A percentile compares a stretch with the other conserved stretches of the same genome.
Conservation (phyloP, 208 protist species). For the Wallacemonas sp. region DNA sequence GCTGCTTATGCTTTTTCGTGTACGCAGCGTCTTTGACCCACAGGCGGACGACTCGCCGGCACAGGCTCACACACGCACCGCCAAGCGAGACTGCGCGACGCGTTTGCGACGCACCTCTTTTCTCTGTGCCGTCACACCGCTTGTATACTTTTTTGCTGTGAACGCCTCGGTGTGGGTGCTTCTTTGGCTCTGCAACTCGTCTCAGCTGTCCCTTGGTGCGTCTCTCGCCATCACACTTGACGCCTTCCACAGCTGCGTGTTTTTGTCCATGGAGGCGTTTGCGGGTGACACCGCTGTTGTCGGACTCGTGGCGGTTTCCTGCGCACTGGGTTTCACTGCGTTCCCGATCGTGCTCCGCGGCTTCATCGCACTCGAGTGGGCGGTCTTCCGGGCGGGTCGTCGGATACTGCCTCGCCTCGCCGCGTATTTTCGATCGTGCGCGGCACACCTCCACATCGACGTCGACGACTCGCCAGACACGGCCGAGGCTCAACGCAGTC, state of each 20-base stretch:
- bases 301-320: slow-evolving; percentile 43
- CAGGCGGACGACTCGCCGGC: slow-evolving; percentile 40
- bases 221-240: slow-evolving; percentile 46
- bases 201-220: slow-evolving; percentile 31
- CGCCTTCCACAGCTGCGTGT: slow-evolving; percentile 76
- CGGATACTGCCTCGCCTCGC: background rate
- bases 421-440: background rate
- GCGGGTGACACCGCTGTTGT: slow-evolving; percentile 44
- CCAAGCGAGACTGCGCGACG: slow-evolving; percentile 36
- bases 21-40: slow-evolving; percentile 38
- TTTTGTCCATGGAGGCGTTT: slow-evolving; percentile 64
- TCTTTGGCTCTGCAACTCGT: slow-evolving; percentile 43
- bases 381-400: slow-evolving; percentile 11
- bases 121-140: slow-evolving; percentile 44
- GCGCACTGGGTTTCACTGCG: slow-evolving; percentile 70
- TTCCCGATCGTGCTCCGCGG: slow-evolving; percentile 64
- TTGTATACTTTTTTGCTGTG: slow-evolving; percentile 53
- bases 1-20: slow-evolving; percentile 56
- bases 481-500: slow-evolving; percentile 7
- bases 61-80: slow-evolving; percentile 38
- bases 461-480: slow-evolving; percentile 8
- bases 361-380: slow-evolving; percentile 55
- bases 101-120: slow-evolving; percentile 56
- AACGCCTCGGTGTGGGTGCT: slow-evolving; percentile 36
- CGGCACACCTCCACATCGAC: background rate